Percentiles rank a stretch among this genome's conserved stretches.
Evolutionary conservation across 2,329 filamentous ascomycete species (phyloP).

Genomic region (Aspergillus fumigatiaffinis): DNA sequence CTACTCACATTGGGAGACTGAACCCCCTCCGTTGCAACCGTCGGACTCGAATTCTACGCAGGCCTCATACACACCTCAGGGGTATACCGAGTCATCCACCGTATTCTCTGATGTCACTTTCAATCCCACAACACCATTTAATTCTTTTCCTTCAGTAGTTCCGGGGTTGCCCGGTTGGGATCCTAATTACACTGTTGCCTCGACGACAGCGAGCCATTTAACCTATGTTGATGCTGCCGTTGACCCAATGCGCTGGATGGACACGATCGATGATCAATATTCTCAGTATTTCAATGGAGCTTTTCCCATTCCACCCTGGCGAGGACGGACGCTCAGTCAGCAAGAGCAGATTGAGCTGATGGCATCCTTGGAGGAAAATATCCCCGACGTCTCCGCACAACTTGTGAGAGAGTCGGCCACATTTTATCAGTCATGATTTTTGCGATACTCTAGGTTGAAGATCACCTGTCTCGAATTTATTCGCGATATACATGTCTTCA

Average conservation of each 20-base stretch:
- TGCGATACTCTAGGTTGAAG: neutral
- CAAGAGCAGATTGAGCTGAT: constrained; percentile 81
- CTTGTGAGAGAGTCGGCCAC: constrained; percentile 38
- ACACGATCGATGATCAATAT: constrained; percentile 44
- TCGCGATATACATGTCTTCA: neutral
- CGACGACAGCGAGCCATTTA: constrained; percentile 33
- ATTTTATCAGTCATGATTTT: constrained; percentile 36
- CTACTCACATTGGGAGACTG: constrained; percentile 16
- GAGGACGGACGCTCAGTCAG: constrained; percentile 67
- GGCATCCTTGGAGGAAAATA: constrained; percentile 65
- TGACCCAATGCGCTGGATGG: constrained; percentile 42
- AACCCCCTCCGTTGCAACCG: constrained; percentile 8
- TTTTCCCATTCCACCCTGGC: constrained; percentile 45
- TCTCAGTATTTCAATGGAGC: constrained; percentile 46
- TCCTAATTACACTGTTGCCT: constrained; percentile 36
- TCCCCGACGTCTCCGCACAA: constrained; percentile 42
- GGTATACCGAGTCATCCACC: constrained; percentile 16
- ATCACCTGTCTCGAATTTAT: neutral
- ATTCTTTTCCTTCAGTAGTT: constrained; percentile 38
- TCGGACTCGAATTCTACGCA: constrained; percentile 9
- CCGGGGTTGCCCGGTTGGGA: constrained; percentile 42
- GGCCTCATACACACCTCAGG: constrained; percentile 19
- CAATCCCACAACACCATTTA: constrained; percentile 37
- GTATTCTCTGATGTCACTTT: constrained; percentile 26
- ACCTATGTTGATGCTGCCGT: constrained; percentile 32